These are phyloP conservation scores for Cephaloascus albidus DNA, from an alignment of 805 yeast genomes.

Conservation along the genomic window DNA sequence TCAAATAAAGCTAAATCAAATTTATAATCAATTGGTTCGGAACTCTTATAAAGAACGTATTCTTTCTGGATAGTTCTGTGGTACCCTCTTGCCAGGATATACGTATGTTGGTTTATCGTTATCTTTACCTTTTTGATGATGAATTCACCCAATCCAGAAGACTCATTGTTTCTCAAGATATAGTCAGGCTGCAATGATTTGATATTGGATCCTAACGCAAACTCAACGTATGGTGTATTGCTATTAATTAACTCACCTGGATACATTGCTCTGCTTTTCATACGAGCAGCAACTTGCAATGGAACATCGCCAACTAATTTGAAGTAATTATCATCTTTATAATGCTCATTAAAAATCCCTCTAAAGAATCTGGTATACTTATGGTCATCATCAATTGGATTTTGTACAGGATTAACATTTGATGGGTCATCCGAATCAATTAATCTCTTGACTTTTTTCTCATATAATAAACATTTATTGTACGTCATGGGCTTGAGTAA, in stretches of 20 bases:
- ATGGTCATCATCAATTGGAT: not conserved
- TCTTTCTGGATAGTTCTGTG: not conserved
- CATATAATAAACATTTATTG: no score
- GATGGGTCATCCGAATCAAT: not conserved
- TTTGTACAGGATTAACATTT: not conserved
- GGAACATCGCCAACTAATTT: not conserved
- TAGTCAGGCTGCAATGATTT: not conserved
- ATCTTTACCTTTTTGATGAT: not conserved
- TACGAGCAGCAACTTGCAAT: not conserved
- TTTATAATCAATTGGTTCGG: not conserved
- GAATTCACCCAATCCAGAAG: not conserved
- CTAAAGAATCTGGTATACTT: not conserved
- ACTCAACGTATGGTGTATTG: not conserved
- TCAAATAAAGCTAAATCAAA: not conserved
- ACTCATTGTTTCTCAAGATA: not conserved
- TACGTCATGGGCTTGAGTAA: no score
- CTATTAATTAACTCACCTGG: not conserved
- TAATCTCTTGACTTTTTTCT: not conserved
- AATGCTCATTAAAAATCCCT: not conserved
- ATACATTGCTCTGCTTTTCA: not conserved
- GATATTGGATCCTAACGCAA: not conserved
- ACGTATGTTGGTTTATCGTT: not conserved
- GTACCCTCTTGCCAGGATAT: not conserved
- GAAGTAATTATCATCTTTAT: not conserved
- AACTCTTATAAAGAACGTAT: not conserved